phyloP scores from a whole-genome alignment of 2,329 filamentous ascomycete genomes.

The Rachicladosporium sp. region DNA sequence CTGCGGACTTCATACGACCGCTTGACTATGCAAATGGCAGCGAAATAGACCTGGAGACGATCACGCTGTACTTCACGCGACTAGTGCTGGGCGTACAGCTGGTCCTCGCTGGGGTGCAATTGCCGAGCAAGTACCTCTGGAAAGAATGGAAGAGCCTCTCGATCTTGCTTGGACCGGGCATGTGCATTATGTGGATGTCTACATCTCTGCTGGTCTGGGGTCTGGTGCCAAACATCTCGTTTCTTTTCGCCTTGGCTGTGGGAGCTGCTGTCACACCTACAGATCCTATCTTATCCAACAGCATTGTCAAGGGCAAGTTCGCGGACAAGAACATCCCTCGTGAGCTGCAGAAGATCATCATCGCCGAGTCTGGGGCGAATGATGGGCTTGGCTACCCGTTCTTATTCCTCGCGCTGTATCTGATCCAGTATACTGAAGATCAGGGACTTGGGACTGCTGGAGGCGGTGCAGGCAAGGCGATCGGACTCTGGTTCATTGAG shows the following conservation, averaged over 20 bases:
- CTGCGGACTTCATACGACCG: constrained; percentile 60
- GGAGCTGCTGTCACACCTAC: constrained; percentile 86
- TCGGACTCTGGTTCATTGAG: constrained; percentile 73
- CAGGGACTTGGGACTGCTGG: constrained; percentile 44
- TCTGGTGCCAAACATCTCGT: constrained; percentile 56
- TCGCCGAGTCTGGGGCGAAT: constrained; percentile 69
- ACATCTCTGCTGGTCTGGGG: constrained; percentile 71
- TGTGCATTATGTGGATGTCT: constrained; percentile 75
- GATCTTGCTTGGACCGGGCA: constrained; percentile 68
- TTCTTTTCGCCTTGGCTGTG: constrained; percentile 67
- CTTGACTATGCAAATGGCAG: constrained; percentile 57
- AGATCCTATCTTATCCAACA: constrained; percentile 76
- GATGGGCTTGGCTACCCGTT: constrained; percentile 86
- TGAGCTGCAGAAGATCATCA: constrained; percentile 57
- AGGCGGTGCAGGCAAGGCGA: constrained; percentile 53
- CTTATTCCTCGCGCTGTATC: constrained; percentile 69
- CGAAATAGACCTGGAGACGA: constrained; percentile 49
- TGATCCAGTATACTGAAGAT: constrained; percentile 62
- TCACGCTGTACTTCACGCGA: constrained; percentile 74
- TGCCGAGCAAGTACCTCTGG: constrained; percentile 69
- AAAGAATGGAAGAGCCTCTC: constrained; percentile 66
- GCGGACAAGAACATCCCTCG: constrained; percentile 82
- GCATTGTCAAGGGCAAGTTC: constrained; percentile 87
- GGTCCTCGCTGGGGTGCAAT: constrained; percentile 74
- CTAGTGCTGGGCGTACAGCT: constrained; percentile 84